These are phyloP conservation scores for Alternaria alternata DNA, from an alignment of 2,329 filamentous ascomycete species.

Conservation along the genomic window DNA sequence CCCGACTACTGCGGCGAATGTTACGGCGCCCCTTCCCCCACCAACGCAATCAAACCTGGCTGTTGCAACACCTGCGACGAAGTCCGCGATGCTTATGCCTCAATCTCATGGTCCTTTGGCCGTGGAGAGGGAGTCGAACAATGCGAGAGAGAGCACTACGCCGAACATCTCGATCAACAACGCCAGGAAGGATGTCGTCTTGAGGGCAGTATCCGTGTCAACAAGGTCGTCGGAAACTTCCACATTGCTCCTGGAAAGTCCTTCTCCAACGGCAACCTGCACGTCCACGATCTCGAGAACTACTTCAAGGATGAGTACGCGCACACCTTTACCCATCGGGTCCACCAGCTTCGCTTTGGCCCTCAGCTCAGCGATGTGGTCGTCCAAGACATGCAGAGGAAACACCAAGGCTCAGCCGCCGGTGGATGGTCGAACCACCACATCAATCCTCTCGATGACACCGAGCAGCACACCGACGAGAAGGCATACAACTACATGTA, in stretches of 20 bases:
- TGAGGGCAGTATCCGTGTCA: conserved; percentile 89
- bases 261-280: conserved; percentile 96
- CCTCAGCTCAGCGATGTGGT: conserved; percentile 84
- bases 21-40: conserved; percentile 81
- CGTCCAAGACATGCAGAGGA: conserved; percentile 49
- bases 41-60: conserved; percentile 76
- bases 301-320: conserved; percentile 77
- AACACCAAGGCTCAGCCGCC: conserved; percentile 64
- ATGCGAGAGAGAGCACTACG: conserved; percentile 93
- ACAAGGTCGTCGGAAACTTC: conserved; percentile 99
- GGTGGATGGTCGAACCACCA: conserved; percentile 85
- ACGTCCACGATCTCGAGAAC: conserved; percentile 96
- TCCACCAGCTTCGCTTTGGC: conserved; percentile 91
- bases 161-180: conserved; percentile 85
- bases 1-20: conserved; percentile 93
- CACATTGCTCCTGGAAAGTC: conserved; percentile 95
- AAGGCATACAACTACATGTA: conserved; percentile 97
- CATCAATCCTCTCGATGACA: conserved; percentile 86
- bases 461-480: conserved; percentile 78
- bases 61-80: conserved; percentile 99
- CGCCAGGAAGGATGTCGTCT: conserved; percentile 92
- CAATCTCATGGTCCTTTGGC: conserved; percentile 91
- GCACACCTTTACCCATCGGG: conserved; percentile 88
- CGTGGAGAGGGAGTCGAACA: conserved; percentile 92
- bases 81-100: conserved; percentile 91